Evolutionary conservation across 768 basidiomycete species (phyloP).

Genomic region (Naematelia aurantialba): DNA sequence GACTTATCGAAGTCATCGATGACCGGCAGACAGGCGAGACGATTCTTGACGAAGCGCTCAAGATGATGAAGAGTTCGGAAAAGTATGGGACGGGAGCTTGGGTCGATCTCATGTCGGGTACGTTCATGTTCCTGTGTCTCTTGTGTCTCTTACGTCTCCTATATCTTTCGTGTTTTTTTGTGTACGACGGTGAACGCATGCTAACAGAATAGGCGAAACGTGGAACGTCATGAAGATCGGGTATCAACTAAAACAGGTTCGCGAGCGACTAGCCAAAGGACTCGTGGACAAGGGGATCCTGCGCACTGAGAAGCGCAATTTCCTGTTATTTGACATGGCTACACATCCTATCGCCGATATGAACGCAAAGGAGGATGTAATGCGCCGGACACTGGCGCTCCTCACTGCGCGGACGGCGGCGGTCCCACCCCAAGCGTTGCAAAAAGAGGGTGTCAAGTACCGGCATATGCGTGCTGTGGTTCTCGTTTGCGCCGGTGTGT

Average conservation of each 20-base stretch:
- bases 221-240: constrained; percentile 99
- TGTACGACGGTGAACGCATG: no score
- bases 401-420: constrained; percentile 78
- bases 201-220: constrained; percentile 69
- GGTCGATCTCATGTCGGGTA: constrained; percentile 92
- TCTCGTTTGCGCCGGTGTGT: constrained; percentile 66
- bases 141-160: no score
- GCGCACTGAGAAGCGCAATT: constrained; percentile 98
- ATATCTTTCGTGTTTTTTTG: no score
- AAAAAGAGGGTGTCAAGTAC: constrained; percentile 73
- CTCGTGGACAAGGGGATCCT: constrained; percentile 97
- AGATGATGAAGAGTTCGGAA: constrained; percentile 82
- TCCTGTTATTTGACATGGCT: constrained; percentile 98
- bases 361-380: constrained; percentile 78
- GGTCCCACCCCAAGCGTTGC: constrained; percentile 68
- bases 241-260: constrained; percentile 96
- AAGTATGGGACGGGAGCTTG: constrained; percentile 81
- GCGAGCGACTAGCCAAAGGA: constrained; percentile 93
- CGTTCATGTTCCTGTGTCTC: no score
- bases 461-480: constrained; percentile 74
- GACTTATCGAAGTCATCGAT: constrained; percentile 85
- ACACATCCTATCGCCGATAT: constrained; percentile 96
- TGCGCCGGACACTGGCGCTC: constrained; percentile 69
- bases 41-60: constrained; percentile 88
- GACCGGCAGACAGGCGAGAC: constrained; percentile 93